These are phyloP conservation scores for Agapanthus africanus DNA, from an alignment of 106 monocot species.

Conservation along the genomic window DNA sequence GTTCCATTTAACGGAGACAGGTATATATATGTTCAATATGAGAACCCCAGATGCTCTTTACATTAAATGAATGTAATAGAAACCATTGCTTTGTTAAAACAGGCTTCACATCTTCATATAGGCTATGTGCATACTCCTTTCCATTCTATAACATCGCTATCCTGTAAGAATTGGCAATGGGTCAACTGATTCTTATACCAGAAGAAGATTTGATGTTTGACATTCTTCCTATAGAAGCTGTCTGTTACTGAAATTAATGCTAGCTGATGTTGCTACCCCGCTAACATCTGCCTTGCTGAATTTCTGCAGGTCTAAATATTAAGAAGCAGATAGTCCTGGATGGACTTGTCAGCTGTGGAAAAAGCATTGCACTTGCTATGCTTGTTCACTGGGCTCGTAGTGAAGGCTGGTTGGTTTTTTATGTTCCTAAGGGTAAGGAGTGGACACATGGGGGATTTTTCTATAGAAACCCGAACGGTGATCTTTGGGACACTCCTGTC, in stretches of 20 bases:
- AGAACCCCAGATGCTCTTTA: background rate
- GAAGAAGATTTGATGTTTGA: background rate
- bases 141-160: background rate
- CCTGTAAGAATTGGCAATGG: background rate
- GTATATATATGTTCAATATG: background rate
- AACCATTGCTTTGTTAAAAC: background rate
- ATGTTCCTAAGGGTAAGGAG: constrained; percentile 89
- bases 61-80: background rate
- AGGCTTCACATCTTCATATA: background rate
- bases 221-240: background rate
- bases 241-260: background rate
- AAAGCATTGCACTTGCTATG: constrained; percentile 93
- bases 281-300: background rate
- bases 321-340: constrained; percentile 89
- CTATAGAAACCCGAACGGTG: constrained; percentile 65
- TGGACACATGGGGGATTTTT: constrained; percentile 97
- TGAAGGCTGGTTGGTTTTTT: constrained; percentile 96
- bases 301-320: constrained; percentile 51
- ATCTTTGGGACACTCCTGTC: constrained; percentile 86
- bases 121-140: background rate
- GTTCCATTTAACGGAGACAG: background rate
- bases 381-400: constrained; percentile 96
- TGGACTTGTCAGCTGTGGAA: constrained; percentile 92
- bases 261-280: background rate
- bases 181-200: background rate